These are phyloP conservation scores for Ophiognomonia clavigignenti-juglandacearum DNA, from an alignment of 2,329 filamentous ascomycete genomes.

Conservation along the genomic window DNA sequence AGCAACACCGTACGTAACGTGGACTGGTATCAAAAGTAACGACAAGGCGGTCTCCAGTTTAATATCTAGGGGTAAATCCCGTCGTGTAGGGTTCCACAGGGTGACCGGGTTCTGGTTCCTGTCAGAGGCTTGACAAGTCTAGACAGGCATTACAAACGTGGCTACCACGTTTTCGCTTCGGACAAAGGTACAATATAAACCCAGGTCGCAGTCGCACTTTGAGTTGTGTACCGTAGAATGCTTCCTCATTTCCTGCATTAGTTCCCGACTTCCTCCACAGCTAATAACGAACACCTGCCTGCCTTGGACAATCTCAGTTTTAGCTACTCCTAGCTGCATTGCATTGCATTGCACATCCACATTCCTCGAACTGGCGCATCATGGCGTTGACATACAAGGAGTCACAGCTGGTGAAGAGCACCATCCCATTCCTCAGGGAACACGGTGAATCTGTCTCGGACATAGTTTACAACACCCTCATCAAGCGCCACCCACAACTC, in stretches of 20 bases:
- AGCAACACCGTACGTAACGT: not conserved
- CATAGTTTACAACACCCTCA: conserved; percentile 62
- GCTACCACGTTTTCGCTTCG: conserved; percentile 11
- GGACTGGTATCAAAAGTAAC: not conserved
- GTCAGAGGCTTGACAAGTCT: not conserved
- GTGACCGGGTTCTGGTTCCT: not conserved
- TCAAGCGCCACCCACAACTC: conserved; percentile 56
- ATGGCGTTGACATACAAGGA: conserved; percentile 40
- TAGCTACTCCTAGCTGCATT: not conserved
- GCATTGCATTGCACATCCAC: not conserved
- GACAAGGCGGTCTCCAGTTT: not conserved
- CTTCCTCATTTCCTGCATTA: conserved; percentile 3
- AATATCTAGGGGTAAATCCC: not conserved
- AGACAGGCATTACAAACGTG: conserved; percentile 13
- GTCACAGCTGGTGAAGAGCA: conserved; percentile 59
- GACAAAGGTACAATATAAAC: conserved; percentile 8
- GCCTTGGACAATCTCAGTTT: too few relatives aligned
- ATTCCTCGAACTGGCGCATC: not conserved
- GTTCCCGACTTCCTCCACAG: not conserved
- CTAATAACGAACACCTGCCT: too few relatives aligned
- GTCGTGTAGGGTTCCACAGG: too few relatives aligned
- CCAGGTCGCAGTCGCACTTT: not conserved
- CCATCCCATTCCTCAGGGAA: conserved; percentile 59
- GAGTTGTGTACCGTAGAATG: too few relatives aligned
- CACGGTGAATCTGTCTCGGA: conserved; percentile 63